Conservation (phyloP, 1,139 yeast genomes). For the Pichia cactophila region DNA sequence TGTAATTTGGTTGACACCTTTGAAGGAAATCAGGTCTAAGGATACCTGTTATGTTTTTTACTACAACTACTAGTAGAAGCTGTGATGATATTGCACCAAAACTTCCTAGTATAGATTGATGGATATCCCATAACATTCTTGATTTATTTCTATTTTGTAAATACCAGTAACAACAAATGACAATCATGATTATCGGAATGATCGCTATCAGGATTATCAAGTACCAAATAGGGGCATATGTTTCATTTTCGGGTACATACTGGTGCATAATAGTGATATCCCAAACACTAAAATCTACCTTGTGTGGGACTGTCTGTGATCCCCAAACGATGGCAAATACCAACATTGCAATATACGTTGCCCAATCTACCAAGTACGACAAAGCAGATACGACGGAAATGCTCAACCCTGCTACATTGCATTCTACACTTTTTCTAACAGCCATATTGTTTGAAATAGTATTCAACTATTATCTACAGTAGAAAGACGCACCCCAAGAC, state of each 20-base stretch:
- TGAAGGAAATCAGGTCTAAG: slow-evolving; percentile 43
- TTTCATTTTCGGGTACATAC: slow-evolving; percentile 31
- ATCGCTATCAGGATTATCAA: slow-evolving; percentile 28
- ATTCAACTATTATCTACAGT: too few species aligned
- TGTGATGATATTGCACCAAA: slow-evolving; percentile 37
- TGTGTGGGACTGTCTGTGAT: slow-evolving; percentile 31
- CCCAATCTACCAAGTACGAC: slow-evolving; percentile 33
- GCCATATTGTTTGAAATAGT: not conserved
- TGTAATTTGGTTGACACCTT: slow-evolving; percentile 33
- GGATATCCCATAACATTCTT: slow-evolving; percentile 38
- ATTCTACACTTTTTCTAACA: not conserved
- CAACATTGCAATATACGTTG: slow-evolving; percentile 19
- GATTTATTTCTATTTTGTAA: slow-evolving; percentile 14
- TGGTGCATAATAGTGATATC: slow-evolving; percentile 31
- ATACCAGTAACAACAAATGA: slow-evolving; percentile 22
- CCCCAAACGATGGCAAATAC: slow-evolving; percentile 31
- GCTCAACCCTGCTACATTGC: not conserved
- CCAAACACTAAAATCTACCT: slow-evolving; percentile 35
- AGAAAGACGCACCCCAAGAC: too few species aligned
- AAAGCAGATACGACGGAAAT: slow-evolving; percentile 20
- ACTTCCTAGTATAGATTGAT: slow-evolving; percentile 33
- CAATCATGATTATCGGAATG: slow-evolving; percentile 31
- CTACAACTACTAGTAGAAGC: slow-evolving; percentile 34
- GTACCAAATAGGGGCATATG: slow-evolving; percentile 30
- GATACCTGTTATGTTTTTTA: slow-evolving; percentile 39